phyloP scores from a whole-genome alignment of 352 stramenopile genomes.

The Phytophthora lateralis region DNA sequence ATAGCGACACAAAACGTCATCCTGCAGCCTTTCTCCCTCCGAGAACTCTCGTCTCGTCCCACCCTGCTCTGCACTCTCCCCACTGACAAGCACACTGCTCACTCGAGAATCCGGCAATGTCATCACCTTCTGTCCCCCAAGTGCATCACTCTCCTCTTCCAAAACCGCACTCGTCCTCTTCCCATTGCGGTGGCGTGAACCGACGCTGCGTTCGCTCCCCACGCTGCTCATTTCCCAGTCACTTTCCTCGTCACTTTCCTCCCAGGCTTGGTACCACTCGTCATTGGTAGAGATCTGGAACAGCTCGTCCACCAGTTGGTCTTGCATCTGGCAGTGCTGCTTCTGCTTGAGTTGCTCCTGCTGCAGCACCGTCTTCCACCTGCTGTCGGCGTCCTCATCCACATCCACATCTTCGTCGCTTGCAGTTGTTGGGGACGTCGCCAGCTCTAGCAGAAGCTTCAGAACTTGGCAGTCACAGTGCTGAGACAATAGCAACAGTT shows the following conservation, averaged over 20 bases:
- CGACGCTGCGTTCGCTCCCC: neutral
- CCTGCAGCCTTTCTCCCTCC: slow-evolving; percentile 21
- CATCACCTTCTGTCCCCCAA: neutral
- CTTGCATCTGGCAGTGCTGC: slow-evolving; percentile 28
- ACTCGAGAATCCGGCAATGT: slow-evolving; percentile 16
- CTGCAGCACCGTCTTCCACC: slow-evolving; percentile 25
- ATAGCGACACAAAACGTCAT: slow-evolving; percentile 56
- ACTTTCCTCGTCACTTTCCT: slow-evolving; percentile 51
- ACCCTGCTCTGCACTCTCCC: slow-evolving; percentile 1
- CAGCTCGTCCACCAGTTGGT: slow-evolving; percentile 55
- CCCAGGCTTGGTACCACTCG: slow-evolving; percentile 71
- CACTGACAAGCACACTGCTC: slow-evolving; percentile 1
- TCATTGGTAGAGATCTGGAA: slow-evolving; percentile 69
- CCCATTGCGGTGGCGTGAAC: slow-evolving; percentile 9
- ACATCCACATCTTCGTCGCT: slow-evolving; percentile 42
- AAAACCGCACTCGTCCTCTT: slow-evolving; percentile 27
- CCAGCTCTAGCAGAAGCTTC: slow-evolving; percentile 68
- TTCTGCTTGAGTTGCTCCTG: slow-evolving; percentile 25
- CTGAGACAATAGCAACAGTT: slow-evolving; percentile 38
- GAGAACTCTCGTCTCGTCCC: slow-evolving; percentile 12
- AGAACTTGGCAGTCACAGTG: slow-evolving; percentile 52
- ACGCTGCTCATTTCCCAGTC: slow-evolving; percentile 31
- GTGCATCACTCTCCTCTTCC: slow-evolving; percentile 6
- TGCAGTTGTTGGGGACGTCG: slow-evolving; percentile 47
- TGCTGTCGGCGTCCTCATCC: slow-evolving; percentile 22